Percentiles rank a stretch among this genome's conserved stretches.
phyloP scores from a whole-genome alignment of 352 stramenopile genomes.

The Halophytophthora batemanensis region DNA sequence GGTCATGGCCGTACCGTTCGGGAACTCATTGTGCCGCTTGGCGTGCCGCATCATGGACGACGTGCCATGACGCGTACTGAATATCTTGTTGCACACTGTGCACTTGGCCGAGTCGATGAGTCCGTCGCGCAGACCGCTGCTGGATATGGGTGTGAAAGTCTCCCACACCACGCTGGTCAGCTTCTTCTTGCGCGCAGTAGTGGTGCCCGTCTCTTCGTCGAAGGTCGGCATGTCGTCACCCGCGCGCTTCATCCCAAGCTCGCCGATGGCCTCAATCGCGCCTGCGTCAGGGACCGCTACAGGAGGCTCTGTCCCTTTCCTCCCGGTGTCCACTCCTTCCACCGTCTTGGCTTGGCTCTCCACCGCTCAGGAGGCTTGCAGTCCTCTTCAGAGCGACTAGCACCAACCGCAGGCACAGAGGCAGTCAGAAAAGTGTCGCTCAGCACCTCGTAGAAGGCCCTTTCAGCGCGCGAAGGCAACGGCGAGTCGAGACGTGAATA shows the following conservation, averaged over 20 bases:
- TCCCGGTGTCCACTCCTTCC: too few species aligned
- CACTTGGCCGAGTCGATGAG: conserved; percentile 75
- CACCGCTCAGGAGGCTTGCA: too few species aligned
- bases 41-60: conserved; percentile 84
- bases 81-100: conserved; percentile 71
- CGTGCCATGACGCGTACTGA: conserved; percentile 76
- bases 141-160: conserved; percentile 73
- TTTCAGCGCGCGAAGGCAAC: too few species aligned
- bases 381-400: too few species aligned
- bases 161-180: conserved; percentile 82
- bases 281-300: conserved; percentile 15
- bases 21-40: conserved; percentile 70
- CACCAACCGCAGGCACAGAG: too few species aligned
- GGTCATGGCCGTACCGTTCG: conserved; percentile 37
- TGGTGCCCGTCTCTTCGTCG: conserved; percentile 37
- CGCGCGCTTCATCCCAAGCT: conserved; percentile 47
- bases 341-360: too few species aligned
- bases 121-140: conserved; percentile 58
- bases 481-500: not conserved
- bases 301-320: conserved; percentile 1
- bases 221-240: conserved; percentile 48
- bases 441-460: too few species aligned
- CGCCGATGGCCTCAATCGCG: conserved; percentile 40
- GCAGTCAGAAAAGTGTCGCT: too few species aligned
- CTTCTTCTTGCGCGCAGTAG: conserved; percentile 67